Evolutionary conservation across 1,139 yeast species (phyloP), one percentile per base, ranked within the genome.

Genomic region (Magnusiomyces paraingens): DNA sequence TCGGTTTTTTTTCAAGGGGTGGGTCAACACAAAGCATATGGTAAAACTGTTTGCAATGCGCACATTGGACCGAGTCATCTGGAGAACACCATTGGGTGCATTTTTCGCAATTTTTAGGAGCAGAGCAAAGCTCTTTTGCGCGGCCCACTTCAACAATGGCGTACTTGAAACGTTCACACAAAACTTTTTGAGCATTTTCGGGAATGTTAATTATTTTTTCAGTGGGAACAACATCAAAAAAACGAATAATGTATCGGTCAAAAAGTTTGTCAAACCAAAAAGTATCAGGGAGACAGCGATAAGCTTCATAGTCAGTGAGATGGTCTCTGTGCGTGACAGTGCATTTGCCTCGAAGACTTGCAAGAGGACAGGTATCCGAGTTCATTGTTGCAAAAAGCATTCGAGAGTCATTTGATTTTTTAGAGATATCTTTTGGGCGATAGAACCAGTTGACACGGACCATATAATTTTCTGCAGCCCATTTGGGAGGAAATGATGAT

Each of bases 371-470:
- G 10, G 81, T 72, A 66, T 89, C 97, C 26, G 89, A 79, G 65
- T 91, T 95, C 84, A 90, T 81, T 0, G 97, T 86, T 0, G 95
- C 93, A 66, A 76, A 89, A 3, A 93, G 72, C 51, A 86, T 70
- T 55, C 99, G 75, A 2, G 96, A 79, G 66, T 90, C 96, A 4
- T 75, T 69, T 1, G 86, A 75, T 41, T 79, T 76, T 58, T 83
- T 79, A 53, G 85, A 82, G 47, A 91, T 84, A 66, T 90, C 98
- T 58, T 94, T 73, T 0, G 96, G 95, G 50, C 99, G 75, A 66
- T 90, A 89, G 66, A 85, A 85, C 98, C 98, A 91, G 70, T 91
- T 94, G 60, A 93, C 83, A 57, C 82, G 83, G 60, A 89, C 82
- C 58, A 72, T 69, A 64, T 74, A 84, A 52, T 78, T 75, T 40